Conservation (phyloP, 306 rosid genomes). For the Herpetospermum pedunculosum region DNA sequence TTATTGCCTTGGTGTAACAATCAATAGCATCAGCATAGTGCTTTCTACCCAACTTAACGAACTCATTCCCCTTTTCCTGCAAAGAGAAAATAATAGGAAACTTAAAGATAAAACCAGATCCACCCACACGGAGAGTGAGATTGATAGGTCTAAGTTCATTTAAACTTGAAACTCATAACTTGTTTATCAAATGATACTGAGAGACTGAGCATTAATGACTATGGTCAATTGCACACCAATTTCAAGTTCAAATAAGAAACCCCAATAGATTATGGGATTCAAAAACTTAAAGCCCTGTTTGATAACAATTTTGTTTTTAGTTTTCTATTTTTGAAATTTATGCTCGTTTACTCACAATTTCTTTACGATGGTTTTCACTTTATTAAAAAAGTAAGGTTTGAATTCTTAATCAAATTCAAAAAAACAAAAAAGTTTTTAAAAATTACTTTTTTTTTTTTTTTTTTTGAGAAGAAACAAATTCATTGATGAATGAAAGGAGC, state of each 20-base stretch:
- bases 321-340: too few relatives aligned
- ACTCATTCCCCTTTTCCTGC: slow-evolving; percentile 84
- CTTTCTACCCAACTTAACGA: slow-evolving; percentile 64
- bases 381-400: too few relatives aligned
- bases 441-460: too few relatives aligned
- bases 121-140: neutral
- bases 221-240: neutral
- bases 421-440: too few relatives aligned
- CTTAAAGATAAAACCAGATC: neutral
- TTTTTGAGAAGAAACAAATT: too few relatives aligned
- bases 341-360: too few relatives aligned
- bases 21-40: slow-evolving; percentile 81
- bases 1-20: slow-evolving; percentile 73
- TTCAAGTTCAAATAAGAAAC: neutral
- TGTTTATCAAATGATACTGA: neutral
- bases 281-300: too few relatives aligned
- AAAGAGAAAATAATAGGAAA: slow-evolving; percentile 7
- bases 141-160: neutral
- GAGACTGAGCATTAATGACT: neutral
- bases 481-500: too few relatives aligned
- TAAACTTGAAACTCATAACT: neutral
- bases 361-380: too few relatives aligned
- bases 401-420: too few relatives aligned
- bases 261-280: neutral
- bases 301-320: too few relatives aligned